Evolutionary conservation across 257 asterid genomes (phyloP).

Genomic region (Craterostigma plantagineum): DNA sequence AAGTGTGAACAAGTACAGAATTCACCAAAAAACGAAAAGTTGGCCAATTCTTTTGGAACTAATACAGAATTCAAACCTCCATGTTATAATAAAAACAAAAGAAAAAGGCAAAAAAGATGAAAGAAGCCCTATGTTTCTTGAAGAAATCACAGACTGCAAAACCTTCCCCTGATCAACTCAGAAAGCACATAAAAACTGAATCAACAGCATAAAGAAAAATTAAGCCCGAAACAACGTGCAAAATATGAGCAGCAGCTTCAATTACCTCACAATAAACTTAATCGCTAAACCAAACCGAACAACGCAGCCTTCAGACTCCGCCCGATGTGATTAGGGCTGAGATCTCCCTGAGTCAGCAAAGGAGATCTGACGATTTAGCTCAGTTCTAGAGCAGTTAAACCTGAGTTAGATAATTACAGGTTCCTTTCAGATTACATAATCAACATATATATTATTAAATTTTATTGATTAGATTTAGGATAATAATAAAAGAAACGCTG

Average conservation of each 20-base stretch:
- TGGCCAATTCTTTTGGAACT: neutral
- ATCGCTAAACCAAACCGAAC: neutral
- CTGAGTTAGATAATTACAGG: neutral
- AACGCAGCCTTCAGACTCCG: slow-evolving; percentile 10
- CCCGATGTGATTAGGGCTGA: slow-evolving; percentile 12
- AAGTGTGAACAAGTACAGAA: neutral
- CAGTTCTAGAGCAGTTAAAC: too few relatives aligned
- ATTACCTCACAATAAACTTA: slow-evolving; percentile 2
- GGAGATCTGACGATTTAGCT: too few relatives aligned
- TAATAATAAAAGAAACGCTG: too few relatives aligned
- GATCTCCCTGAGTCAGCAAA: slow-evolving; percentile 12
- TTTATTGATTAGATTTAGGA: neutral
- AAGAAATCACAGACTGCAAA: too few relatives aligned
- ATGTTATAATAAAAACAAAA: neutral
- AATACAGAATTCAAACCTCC: slow-evolving; percentile 1
- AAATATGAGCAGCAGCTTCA: slow-evolving; percentile 1
- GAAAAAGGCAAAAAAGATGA: too few relatives aligned
- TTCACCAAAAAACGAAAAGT: slow-evolving; percentile 4
- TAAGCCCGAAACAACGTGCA: neutral
- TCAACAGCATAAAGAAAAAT: neutral
- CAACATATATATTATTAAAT: neutral
- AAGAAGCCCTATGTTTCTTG: too few relatives aligned
- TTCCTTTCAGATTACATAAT: neutral
- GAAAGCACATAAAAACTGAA: too few relatives aligned
- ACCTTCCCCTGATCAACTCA: too few relatives aligned